These are phyloP conservation scores for Moricandia moricandioides DNA, from an alignment of 345 rosid species.

Conservation along the genomic window DNA sequence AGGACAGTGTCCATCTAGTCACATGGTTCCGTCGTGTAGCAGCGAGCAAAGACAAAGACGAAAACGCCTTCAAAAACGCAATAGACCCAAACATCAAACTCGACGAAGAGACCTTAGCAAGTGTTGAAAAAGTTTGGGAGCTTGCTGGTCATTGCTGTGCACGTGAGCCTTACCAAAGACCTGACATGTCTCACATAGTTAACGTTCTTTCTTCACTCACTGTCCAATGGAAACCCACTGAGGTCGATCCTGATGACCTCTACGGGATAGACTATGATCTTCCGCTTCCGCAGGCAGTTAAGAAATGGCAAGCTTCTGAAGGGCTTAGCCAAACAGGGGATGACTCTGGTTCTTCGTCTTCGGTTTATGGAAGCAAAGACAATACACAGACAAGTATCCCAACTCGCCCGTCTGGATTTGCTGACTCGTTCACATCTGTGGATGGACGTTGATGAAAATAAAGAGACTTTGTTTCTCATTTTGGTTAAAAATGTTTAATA, in stretches of 20 bases:
- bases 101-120: conserved; percentile 56
- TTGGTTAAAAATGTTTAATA: conserved; percentile 13
- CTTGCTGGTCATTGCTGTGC: conserved; percentile 79
- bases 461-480: neutral
- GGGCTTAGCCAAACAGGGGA: conserved; percentile 49
- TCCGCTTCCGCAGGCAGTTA: conserved; percentile 68
- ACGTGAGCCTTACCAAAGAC: conserved; percentile 83
- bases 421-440: conserved; percentile 72
- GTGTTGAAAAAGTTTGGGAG: conserved; percentile 64
- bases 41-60: conserved; percentile 55
- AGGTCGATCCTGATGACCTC: conserved; percentile 55
- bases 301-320: conserved; percentile 72
- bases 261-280: conserved; percentile 66
- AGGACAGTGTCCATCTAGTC: conserved; percentile 73
- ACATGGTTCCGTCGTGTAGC: conserved; percentile 76
- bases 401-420: conserved; percentile 74
- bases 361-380: conserved; percentile 45
- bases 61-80: conserved; percentile 45
- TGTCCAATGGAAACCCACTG: conserved; percentile 69
- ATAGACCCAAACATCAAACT: conserved; percentile 56
- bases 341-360: conserved; percentile 47
- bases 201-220: conserved; percentile 74
- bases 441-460: conserved; percentile 64
- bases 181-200: conserved; percentile 79
- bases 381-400: conserved; percentile 87